These are phyloP conservation scores for Rhizopogon salebrosus DNA, from an alignment of 768 basidiomycete species.

Conservation along the genomic window DNA sequence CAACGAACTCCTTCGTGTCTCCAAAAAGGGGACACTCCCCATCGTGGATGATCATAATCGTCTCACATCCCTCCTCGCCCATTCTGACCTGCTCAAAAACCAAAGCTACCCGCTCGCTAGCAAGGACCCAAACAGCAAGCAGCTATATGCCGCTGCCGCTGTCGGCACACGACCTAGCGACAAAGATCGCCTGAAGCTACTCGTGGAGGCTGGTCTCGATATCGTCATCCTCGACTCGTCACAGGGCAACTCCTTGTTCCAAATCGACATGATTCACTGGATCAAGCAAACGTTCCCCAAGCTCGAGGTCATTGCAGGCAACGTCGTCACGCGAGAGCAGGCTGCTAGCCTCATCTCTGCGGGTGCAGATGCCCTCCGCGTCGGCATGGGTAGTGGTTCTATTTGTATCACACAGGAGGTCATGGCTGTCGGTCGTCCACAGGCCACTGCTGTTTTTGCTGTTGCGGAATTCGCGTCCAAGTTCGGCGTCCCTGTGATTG, in stretches of 20 bases:
- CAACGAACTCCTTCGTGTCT: constrained; percentile 90
- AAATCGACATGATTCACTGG: constrained; percentile 92
- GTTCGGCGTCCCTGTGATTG: constrained; percentile 95
- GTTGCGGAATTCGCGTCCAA: constrained; percentile 89
- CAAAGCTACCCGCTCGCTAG: constrained; percentile 93
- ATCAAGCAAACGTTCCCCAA: constrained; percentile 81
- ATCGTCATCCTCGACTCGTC: constrained; percentile 93
- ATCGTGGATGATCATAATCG: constrained; percentile 63
- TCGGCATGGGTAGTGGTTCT: constrained; percentile 98
- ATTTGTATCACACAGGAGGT: constrained; percentile 99
- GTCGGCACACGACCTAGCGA: constrained; percentile 91
- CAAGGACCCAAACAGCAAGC: constrained; percentile 87
- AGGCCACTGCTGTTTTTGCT: constrained; percentile 94
- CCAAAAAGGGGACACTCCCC: constrained; percentile 96
- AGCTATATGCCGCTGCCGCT: constrained; percentile 93
- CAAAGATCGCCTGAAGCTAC: constrained; percentile 73
- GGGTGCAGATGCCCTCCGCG: constrained; percentile 88
- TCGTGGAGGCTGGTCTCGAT: constrained; percentile 93
- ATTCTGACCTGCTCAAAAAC: constrained; percentile 96
- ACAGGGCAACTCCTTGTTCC: constrained; percentile 92
- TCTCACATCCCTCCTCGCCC: constrained; percentile 82
- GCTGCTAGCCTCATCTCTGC: constrained; percentile 90
- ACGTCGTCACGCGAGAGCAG: constrained; percentile 97
- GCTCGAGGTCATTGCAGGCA: constrained; percentile 93
- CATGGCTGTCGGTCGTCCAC: constrained; percentile 97